Conservation (phyloP, 2,329 filamentous ascomycete genomes). For the Alternaria sp. region DNA sequence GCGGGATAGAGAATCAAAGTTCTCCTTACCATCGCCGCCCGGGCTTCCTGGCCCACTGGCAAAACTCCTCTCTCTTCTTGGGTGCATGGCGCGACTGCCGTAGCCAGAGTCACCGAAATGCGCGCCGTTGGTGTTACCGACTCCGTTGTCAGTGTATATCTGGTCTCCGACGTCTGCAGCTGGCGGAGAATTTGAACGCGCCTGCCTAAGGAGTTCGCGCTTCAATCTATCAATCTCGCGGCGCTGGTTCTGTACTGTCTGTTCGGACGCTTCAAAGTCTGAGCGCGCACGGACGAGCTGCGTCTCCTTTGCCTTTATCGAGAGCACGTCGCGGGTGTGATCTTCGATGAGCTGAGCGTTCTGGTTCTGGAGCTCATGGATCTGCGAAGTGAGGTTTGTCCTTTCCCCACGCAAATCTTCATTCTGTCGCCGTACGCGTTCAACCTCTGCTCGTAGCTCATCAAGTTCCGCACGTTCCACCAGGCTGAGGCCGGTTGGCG, state of each 20-base stretch:
- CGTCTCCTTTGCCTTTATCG: constrained; percentile 98
- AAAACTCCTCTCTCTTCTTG: constrained; percentile 36
- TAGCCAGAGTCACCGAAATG: constrained; percentile 43
- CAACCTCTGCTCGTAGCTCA: constrained; percentile 83
- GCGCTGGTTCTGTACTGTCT: constrained; percentile 80
- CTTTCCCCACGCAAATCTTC: constrained; percentile 86
- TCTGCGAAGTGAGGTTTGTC: constrained; percentile 80
- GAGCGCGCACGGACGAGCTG: constrained; percentile 90
- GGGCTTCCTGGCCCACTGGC: constrained; percentile 41
- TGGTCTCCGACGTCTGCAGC: constrained; percentile 52
- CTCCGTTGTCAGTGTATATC: constrained; percentile 65
- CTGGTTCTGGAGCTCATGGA: constrained; percentile 94
- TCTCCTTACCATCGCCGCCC: constrained; percentile 57
- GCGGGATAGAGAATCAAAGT: constrained; percentile 47
- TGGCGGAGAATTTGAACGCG: constrained; percentile 61
- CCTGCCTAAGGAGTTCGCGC: constrained; percentile 70
- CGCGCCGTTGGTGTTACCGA: constrained; percentile 57
- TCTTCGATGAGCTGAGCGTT: constrained; percentile 97
- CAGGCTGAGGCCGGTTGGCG: constrained; percentile 70
- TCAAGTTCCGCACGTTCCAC: constrained; percentile 93
- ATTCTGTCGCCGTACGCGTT: constrained; percentile 73
- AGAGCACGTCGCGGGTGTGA: constrained; percentile 91
- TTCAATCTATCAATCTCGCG: constrained; percentile 93
- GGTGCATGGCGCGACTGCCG: constrained; percentile 50
- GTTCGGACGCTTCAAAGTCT: constrained; percentile 87